Percentiles rank a stretch among this genome's conserved stretches.
Evolutionary conservation across 495 filamentous ascomycete species (phyloP).

Genomic region (Clavariopsis aquatica): DNA sequence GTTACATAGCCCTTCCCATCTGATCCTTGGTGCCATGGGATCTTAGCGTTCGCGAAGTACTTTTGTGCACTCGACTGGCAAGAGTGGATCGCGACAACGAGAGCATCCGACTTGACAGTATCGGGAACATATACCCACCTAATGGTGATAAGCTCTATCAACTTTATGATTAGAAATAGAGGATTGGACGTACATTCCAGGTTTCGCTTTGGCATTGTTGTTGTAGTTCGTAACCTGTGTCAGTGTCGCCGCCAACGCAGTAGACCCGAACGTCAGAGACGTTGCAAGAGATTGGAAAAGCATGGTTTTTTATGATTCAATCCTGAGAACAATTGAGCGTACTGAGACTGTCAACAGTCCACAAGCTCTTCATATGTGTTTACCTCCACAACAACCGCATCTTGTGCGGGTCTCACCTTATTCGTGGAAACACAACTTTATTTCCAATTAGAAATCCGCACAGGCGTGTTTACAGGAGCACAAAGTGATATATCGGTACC

Average conservation of each 20-base stretch:
- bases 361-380: slow-evolving; percentile 15
- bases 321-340: background rate
- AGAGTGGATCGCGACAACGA: slow-evolving; percentile 43
- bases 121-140: slow-evolving; percentile 42
- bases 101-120: slow-evolving; percentile 33
- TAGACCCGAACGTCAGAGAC: slow-evolving; percentile 14
- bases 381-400: background rate
- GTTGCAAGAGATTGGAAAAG: slow-evolving; percentile 21
- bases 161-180: background rate
- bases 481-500: background rate
- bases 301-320: slow-evolving; percentile 11
- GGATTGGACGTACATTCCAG: slow-evolving; percentile 21
- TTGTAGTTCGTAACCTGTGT: slow-evolving; percentile 34
- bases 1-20: slow-evolving; percentile 57
- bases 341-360: background rate
- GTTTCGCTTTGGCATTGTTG: slow-evolving; percentile 28
- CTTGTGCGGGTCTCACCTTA: slow-evolving; percentile 6
- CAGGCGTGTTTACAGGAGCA: background rate
- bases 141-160: background rate
- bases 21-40: slow-evolving; percentile 47
- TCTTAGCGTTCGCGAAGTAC: slow-evolving; percentile 39
- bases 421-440: slow-evolving; percentile 14
- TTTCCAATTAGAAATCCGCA: background rate
- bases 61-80: slow-evolving; percentile 42
- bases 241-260: slow-evolving; percentile 25